These are phyloP conservation scores for Neurospora hispaniola DNA, from an alignment of 495 filamentous ascomycete genomes.

Conservation along the genomic window DNA sequence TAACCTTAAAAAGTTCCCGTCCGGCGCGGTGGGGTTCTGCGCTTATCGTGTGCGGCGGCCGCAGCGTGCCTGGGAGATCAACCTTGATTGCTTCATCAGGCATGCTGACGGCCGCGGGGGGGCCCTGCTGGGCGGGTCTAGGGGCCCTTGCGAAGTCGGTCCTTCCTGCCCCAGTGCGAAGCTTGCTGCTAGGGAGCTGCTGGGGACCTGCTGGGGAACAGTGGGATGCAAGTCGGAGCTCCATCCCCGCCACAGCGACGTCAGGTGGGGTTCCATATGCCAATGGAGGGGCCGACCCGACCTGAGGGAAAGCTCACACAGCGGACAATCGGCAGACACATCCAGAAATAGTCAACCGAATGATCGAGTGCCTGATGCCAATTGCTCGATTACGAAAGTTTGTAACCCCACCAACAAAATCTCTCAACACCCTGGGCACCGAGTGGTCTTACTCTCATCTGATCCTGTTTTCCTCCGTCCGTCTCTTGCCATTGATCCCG, in stretches of 20 bases:
- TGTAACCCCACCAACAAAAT: background rate
- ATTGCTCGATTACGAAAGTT: background rate
- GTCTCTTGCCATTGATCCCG: background rate
- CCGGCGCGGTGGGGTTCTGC: background rate
- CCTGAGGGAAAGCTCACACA: background rate
- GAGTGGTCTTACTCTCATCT: background rate
- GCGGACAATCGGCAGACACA: background rate
- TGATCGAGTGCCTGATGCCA: background rate
- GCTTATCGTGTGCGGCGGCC: background rate
- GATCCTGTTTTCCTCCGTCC: background rate
- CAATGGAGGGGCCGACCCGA: background rate
- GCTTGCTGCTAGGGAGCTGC: background rate
- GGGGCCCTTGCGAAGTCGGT: background rate
- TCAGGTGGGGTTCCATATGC: conserved; percentile 14
- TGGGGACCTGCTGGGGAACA: background rate
- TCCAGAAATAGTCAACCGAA: background rate
- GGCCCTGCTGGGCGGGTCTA: background rate
- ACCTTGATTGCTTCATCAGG: background rate
- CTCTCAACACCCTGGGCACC: background rate
- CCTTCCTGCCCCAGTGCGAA: background rate
- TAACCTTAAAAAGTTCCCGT: background rate
- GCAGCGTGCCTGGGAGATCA: background rate
- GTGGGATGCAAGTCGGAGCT: background rate
- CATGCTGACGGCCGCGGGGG: background rate
- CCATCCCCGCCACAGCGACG: conserved; percentile 1